Percentiles rank a stretch among this genome's conserved stretches.
phyloP scores from a whole-genome alignment of 179 eudicot genomes.

The Carnegiea gigantea region DNA sequence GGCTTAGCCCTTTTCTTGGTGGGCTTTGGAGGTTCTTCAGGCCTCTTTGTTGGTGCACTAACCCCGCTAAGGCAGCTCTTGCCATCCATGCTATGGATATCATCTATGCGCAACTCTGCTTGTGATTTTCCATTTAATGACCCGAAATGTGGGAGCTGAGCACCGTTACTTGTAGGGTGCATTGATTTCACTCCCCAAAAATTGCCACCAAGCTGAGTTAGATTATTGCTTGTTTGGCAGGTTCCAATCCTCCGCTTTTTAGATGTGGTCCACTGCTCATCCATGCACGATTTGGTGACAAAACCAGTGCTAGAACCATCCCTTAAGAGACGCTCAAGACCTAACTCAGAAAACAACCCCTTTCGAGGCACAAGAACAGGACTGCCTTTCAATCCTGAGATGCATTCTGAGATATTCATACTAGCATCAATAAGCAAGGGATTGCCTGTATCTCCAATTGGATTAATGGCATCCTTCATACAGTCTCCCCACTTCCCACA shows the following conservation, averaged over 20 bases:
- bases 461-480: conserved; percentile 32
- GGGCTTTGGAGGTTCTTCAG: conserved; percentile 42
- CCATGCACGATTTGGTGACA: conserved; percentile 39
- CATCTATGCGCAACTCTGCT: conserved; percentile 34
- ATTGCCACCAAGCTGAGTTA: too few relatives aligned
- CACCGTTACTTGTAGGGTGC: conserved; percentile 22
- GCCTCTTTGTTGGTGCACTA: conserved; percentile 38
- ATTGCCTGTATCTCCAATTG: conserved; percentile 19
- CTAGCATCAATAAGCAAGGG: conserved; percentile 18
- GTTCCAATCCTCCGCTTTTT: conserved; percentile 51
- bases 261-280: conserved; percentile 37
- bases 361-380: conserved; percentile 31
- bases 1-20: conserved; percentile 64
- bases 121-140: conserved; percentile 39
- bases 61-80: conserved; percentile 42
- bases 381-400: conserved; percentile 31
- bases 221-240: conserved; percentile 8
- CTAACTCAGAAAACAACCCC: conserved; percentile 66
- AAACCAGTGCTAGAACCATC: conserved; percentile 38
- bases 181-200: not conserved
- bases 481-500: conserved; percentile 21
- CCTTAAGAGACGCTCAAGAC: conserved; percentile 58
- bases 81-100: conserved; percentile 36
- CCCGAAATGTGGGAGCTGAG: conserved; percentile 20
- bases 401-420: conserved; percentile 34